Evolutionary conservation across 805 yeast genomes (phyloP).

Genomic region (Myxozyma lipomycoides): DNA sequence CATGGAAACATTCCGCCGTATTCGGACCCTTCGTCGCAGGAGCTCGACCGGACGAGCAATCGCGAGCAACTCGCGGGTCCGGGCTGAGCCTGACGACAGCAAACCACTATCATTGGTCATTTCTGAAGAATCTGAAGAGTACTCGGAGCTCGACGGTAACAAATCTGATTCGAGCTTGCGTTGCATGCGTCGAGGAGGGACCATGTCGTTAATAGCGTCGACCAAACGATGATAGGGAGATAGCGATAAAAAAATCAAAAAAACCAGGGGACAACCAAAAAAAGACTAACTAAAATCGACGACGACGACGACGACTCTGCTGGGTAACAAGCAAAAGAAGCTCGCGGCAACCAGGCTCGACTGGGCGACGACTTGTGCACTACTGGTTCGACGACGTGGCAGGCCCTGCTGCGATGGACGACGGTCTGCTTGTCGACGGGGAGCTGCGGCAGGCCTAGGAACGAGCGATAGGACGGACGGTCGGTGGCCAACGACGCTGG

Average conservation of each 20-base stretch:
- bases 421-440: too few relatives aligned
- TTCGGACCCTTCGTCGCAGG: constrained; percentile 23
- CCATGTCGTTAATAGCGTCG: background rate
- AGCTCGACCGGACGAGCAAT: constrained; percentile 4
- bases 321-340: too few relatives aligned
- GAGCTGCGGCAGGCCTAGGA: too few relatives aligned
- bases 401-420: too few relatives aligned
- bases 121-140: background rate
- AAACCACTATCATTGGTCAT: background rate
- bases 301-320: background rate
- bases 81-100: background rate
- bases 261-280: background rate
- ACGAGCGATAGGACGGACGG: too few relatives aligned
- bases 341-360: background rate
- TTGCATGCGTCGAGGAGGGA: background rate
- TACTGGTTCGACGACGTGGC: too few relatives aligned
- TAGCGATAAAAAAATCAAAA: background rate
- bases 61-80: background rate
- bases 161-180: background rate
- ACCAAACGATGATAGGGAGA: background rate
- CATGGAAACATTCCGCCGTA: constrained; percentile 15
- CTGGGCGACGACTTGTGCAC: background rate
- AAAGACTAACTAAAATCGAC: background rate
- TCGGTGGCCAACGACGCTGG: too few relatives aligned
- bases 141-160: background rate